Percentiles rank a stretch among this genome's conserved stretches.
Evolutionary conservation across 225 moss, liverwort and hornwort genomes (phyloP).

Genomic region (Polytrichum commune): DNA sequence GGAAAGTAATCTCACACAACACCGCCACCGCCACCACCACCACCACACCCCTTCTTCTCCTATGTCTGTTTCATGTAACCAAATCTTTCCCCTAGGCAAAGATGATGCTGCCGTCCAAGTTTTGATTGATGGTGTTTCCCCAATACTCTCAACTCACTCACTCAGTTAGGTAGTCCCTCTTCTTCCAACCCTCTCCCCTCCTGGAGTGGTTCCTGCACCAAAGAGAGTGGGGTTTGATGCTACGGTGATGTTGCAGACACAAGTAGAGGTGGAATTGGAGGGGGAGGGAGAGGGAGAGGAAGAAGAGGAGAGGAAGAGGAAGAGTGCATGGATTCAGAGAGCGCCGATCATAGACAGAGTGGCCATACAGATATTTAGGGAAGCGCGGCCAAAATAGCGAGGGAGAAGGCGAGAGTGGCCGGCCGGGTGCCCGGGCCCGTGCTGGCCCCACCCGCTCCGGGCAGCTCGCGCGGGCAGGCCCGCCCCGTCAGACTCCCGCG

Average conservation of each 20-base stretch:
- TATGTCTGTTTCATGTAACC: no score
- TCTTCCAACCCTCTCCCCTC: no score
- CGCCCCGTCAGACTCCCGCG: slow-evolving; percentile 24
- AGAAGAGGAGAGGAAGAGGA: neutral
- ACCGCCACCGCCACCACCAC: neutral
- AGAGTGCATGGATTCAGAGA: slow-evolving; percentile 6
- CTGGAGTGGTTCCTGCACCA: no score
- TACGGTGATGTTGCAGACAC: slow-evolving; percentile 4
- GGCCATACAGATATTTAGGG: slow-evolving; percentile 47
- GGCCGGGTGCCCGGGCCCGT: neutral
- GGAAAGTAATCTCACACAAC: neutral
- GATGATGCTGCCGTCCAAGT: no score
- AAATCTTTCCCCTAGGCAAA: no score
- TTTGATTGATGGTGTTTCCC: no score
- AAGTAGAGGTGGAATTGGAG: slow-evolving; percentile 12
- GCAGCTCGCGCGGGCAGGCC: slow-evolving; percentile 19
- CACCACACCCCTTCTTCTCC: neutral
- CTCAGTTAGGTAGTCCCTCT: no score
- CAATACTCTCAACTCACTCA: no score
- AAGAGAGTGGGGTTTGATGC: slow-evolving; percentile 7
- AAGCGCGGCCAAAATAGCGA: slow-evolving; percentile 34
- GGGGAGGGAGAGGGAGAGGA: slow-evolving; percentile 15
- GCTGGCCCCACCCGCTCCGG: neutral
- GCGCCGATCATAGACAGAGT: slow-evolving; percentile 27
- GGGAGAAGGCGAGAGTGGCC: slow-evolving; percentile 3